These are phyloP conservation scores for Podaxis rugospora DNA, from an alignment of 768 basidiomycete genomes.

Conservation along the genomic window DNA sequence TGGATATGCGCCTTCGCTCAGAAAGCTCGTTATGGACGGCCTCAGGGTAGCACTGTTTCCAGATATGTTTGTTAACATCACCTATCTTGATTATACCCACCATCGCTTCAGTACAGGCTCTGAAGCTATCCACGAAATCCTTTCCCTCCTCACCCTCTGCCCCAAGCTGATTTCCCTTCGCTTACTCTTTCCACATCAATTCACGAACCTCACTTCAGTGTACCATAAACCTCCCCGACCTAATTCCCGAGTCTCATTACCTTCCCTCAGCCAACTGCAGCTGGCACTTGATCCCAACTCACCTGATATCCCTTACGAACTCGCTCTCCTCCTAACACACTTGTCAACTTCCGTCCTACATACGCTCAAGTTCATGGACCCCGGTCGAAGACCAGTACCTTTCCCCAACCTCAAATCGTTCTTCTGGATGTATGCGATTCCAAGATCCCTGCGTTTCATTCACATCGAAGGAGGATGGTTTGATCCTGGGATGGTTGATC, in stretches of 20 bases:
- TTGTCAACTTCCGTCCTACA: slow-evolving; percentile 44
- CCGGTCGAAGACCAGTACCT: slow-evolving; percentile 27
- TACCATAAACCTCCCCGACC: slow-evolving; percentile 25
- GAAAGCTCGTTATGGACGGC: slow-evolving; percentile 55
- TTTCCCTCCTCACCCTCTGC: slow-evolving; percentile 55
- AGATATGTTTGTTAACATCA: slow-evolving; percentile 56
- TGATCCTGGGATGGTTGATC: slow-evolving; percentile 33
- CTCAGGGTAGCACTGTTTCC: slow-evolving; percentile 61
- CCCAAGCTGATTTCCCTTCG: slow-evolving; percentile 47
- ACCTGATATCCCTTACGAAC: slow-evolving; percentile 57
- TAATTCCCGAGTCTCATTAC: slow-evolving; percentile 35
- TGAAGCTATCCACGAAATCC: slow-evolving; percentile 52
- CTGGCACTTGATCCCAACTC: slow-evolving; percentile 42
- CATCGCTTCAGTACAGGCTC: slow-evolving; percentile 61
- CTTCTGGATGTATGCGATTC: slow-evolving; percentile 39
- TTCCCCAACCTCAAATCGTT: slow-evolving; percentile 45
- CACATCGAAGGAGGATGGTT: slow-evolving; percentile 46
- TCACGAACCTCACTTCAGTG: slow-evolving; percentile 6
- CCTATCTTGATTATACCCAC: slow-evolving; percentile 66
- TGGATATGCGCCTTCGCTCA: slow-evolving; percentile 53
- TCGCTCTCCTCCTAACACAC: slow-evolving; percentile 46
- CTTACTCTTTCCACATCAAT: slow-evolving; percentile 42
- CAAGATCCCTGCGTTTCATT: slow-evolving; percentile 33
- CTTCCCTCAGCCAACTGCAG: slow-evolving; percentile 41
- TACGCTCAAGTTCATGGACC: slow-evolving; percentile 44